Percentiles rank a stretch among this genome's conserved stretches.
phyloP scores from a whole-genome alignment of 2,329 filamentous ascomycete genomes.

The Colletotrichum simmondsii region DNA sequence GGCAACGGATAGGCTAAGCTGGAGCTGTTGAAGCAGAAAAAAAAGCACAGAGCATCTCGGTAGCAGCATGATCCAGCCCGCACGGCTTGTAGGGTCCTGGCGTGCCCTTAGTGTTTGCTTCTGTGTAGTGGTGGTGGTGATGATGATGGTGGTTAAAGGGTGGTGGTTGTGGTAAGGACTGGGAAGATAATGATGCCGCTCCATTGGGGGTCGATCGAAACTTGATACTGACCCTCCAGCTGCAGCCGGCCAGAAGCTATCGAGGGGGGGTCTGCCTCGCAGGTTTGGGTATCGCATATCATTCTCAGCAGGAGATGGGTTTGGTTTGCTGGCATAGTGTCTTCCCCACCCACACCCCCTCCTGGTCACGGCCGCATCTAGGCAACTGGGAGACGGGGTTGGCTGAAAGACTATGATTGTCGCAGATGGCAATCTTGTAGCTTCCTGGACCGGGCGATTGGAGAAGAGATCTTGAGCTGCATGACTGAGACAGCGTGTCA shows the following conservation, averaged over 20 bases:
- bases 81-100: not conserved
- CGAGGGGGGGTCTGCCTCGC: not conserved
- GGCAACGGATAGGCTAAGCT: not conserved
- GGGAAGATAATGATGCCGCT: not conserved
- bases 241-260: not conserved
- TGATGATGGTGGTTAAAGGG: not conserved
- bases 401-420: conserved; percentile 1
- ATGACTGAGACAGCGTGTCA: conserved; percentile 32
- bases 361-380: not conserved
- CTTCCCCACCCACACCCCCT: not conserved
- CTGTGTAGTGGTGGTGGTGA: not conserved
- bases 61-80: not conserved
- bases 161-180: not conserved
- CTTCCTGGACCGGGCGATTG: not conserved
- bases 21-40: not conserved
- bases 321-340: not conserved
- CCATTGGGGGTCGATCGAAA: not conserved
- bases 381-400: not conserved
- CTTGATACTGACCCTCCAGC: not conserved
- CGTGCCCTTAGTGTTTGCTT: not conserved
- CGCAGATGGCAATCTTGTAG: conserved; percentile 18
- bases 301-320: not conserved
- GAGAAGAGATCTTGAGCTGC: conserved; percentile 23
- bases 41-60: not conserved
- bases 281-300: not conserved